Conservation (phyloP, 371 early-diverging fungal species). For the Paramicrosporidium saccamoebae region DNA sequence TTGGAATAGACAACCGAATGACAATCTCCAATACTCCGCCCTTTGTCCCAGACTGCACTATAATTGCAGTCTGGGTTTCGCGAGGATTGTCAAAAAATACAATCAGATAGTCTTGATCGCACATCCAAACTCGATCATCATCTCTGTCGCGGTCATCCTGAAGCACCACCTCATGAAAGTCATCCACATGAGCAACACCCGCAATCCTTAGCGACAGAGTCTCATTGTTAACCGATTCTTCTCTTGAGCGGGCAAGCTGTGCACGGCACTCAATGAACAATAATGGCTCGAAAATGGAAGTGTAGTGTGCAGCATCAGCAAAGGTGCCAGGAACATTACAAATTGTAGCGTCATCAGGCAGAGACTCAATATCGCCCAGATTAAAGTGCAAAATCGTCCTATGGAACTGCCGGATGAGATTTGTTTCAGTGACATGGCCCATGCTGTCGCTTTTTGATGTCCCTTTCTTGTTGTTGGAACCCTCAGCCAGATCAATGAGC, state of each 20-base stretch:
- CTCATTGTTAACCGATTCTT: slow-evolving; percentile 12
- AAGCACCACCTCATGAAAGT: slow-evolving; percentile 32
- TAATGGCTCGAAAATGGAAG: slow-evolving; percentile 32
- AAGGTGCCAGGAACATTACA: slow-evolving; percentile 28
- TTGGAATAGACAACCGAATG: slow-evolving; percentile 4
- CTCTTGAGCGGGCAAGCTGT: slow-evolving; percentile 28
- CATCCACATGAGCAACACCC: slow-evolving; percentile 22
- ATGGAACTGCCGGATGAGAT: too few species aligned
- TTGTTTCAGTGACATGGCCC: too few species aligned
- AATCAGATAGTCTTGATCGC: slow-evolving; percentile 12
- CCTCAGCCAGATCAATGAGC: too few species aligned
- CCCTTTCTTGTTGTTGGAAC: too few species aligned
- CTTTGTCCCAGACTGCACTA: slow-evolving; percentile 2
- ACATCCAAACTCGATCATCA: slow-evolving; percentile 4
- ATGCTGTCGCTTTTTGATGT: too few species aligned
- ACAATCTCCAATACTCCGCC: not conserved
- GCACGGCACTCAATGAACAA: slow-evolving; percentile 51
- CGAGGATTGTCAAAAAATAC: slow-evolving; percentile 4
- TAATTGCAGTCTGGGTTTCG: slow-evolving; percentile 2
- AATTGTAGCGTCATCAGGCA: too few species aligned
- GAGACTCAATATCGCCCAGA: too few species aligned
- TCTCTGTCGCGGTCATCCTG: slow-evolving; percentile 6
- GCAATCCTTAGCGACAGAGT: slow-evolving; percentile 9
- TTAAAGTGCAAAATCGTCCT: too few species aligned
- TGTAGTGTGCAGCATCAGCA: slow-evolving; percentile 17